Percentiles rank a stretch among this genome's conserved stretches.
These are phyloP conservation scores for Ophiostoma novo-ulmi DNA, from an alignment of 2,329 filamentous ascomycete species.

Conservation along the genomic window DNA sequence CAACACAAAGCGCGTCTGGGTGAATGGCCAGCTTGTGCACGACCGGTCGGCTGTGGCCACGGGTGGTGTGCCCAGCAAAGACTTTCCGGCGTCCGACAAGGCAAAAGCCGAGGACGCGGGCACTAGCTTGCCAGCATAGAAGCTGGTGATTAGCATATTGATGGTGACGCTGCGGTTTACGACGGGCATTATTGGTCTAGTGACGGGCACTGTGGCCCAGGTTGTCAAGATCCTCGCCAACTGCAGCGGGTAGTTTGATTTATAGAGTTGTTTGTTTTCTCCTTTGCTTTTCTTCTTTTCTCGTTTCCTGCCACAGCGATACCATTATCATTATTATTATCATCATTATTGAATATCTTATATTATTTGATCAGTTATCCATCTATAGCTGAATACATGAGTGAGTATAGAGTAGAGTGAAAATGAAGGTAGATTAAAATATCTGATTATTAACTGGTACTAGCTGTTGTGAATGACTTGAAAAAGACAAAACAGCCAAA, in stretches of 20 bases:
- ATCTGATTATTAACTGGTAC: background rate
- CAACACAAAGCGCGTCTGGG: constrained; percentile 86
- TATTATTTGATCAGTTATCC: background rate
- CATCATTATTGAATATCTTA: background rate
- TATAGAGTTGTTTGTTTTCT: background rate
- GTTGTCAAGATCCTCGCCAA: constrained; percentile 15
- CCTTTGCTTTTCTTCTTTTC: background rate
- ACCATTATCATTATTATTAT: constrained; percentile 2
- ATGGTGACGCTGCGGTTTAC: constrained; percentile 10
- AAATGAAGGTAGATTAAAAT: background rate
- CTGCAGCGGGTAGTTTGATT: constrained; percentile 15
- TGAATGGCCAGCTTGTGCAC: constrained; percentile 77
- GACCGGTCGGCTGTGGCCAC: constrained; percentile 33
- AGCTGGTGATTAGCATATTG: constrained; percentile 17
- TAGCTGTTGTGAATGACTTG: background rate
- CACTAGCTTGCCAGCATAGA: constrained; percentile 17
- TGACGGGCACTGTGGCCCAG: background rate
- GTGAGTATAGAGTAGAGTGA: background rate
- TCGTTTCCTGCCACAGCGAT: background rate
- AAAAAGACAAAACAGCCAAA: background rate
- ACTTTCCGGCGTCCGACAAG: background rate
- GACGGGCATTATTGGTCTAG: background rate
- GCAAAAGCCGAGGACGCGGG: background rate
- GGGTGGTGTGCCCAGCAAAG: constrained; percentile 12
- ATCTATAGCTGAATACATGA: background rate